A percentile compares a stretch with the other conserved stretches of the same genome.
These are phyloP conservation scores for Cutaneotrichosporon dermatis DNA, from an alignment of 1,284 basidiomycete species.

Conservation along the genomic window DNA sequence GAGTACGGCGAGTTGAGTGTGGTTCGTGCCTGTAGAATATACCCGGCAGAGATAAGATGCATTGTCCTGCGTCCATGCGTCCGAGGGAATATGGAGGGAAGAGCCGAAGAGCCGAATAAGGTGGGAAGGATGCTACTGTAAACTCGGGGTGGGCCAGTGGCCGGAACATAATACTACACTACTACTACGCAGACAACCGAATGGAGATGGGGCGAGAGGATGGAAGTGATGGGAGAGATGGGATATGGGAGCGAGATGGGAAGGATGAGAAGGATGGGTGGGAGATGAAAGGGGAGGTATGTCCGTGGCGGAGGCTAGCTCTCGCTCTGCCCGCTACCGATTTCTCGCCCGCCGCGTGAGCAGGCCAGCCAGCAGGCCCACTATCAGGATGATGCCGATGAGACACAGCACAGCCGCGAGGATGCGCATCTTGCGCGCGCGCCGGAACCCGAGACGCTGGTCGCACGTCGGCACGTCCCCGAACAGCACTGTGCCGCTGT, in stretches of 20 bases:
- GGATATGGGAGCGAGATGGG: too few species aligned
- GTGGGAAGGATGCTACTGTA: too few species aligned
- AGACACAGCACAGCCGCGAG: slow-evolving; percentile 11
- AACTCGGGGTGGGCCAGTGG: too few species aligned
- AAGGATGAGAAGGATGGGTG: neutral
- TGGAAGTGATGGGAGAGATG: too few species aligned
- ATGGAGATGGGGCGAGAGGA: too few species aligned
- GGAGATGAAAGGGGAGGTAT: neutral
- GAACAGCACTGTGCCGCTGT: slow-evolving; percentile 4
- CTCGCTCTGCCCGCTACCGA: too few species aligned
- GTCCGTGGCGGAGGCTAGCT: neutral
- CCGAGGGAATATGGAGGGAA: too few species aligned
- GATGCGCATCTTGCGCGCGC: slow-evolving; percentile 7
- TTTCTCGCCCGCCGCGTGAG: slow-evolving; percentile 12
- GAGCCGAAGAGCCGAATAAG: too few species aligned
- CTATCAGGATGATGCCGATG: slow-evolving; percentile 23
- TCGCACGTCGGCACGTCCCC: slow-evolving; percentile 15
- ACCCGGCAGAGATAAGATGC: slow-evolving; percentile 1
- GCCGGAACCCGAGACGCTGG: neutral
- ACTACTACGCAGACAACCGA: too few species aligned
- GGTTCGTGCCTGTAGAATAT: neutral
- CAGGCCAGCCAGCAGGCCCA: slow-evolving; percentile 28
- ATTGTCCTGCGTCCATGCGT: slow-evolving; percentile 1
- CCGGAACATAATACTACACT: too few species aligned
- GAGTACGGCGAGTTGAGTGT: too few species aligned